Evolutionary conservation across 208 protist species (phyloP), one percentile per base, ranked within the genome.

Genomic region (Angomonas ambiguus): DNA sequence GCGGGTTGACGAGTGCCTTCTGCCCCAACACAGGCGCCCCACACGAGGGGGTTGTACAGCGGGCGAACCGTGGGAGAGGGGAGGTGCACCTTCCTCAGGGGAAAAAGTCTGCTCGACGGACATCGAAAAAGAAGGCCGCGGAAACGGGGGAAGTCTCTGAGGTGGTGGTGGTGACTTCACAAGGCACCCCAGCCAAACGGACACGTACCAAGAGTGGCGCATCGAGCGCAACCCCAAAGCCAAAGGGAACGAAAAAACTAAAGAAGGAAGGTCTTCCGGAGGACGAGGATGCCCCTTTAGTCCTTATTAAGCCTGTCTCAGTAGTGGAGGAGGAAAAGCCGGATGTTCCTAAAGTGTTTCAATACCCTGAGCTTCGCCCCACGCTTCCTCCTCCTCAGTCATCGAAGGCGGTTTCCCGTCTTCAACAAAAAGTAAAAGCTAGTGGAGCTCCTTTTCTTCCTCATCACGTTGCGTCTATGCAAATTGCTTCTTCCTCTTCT

Each of bases 1-100:
- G 81, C 34, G 81, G 81, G 1, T 69, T 87, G 22, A 69, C 59
- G 2, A 84, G 74, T 13, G 71, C 81, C 33, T 94, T 89, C 72
- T 94, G 87, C 59, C 79, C 83, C 6, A 63, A 82, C 34, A 83
- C 81, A 0, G 87, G 87, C 33, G 65, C 83, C 48, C 72, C 79
- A 30, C 87, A 93, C 57, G 32, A 20, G 6, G 65, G 65, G 13
- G 69, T 68, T 24, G 62, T 62, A 31, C 69, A 72, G 41, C 70
- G 79, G 24, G 42, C 45, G 61, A 72, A 75, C 33, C 71, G 80
- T 1, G 65, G 74, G 53, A 69, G 80, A 6, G 80, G 80, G 0
- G 80, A 85, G 62, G 80, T 85, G 57, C 75, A 76, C 57, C 59
- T 85, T 33, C 80, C 80, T 1, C 61, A 69, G 2, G 30, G 45